These are phyloP conservation scores for Agrocybe chaxingu DNA, from an alignment of 768 basidiomycete species.

Conservation along the genomic window DNA sequence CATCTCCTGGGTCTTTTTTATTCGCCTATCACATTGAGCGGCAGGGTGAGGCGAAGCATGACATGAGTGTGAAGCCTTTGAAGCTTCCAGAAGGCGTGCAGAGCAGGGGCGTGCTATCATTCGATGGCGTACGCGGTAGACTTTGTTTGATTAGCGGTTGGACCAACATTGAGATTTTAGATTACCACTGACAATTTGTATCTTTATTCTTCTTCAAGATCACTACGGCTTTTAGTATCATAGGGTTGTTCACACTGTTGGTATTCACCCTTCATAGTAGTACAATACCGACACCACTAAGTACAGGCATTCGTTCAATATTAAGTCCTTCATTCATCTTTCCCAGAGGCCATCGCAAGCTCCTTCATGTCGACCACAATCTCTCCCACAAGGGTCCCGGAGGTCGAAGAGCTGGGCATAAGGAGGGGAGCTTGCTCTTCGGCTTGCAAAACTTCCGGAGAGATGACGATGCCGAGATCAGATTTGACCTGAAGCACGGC, in stretches of 20 bases:
- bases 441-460: background rate
- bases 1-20: constrained; percentile 16
- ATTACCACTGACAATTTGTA: constrained; percentile 10
- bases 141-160: constrained; percentile 20
- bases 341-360: too few relatives aligned
- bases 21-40: constrained; percentile 18
- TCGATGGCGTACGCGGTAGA: constrained; percentile 22
- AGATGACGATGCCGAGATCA: constrained; percentile 21
- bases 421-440: background rate
- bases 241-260: too few relatives aligned
- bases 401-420: too few relatives aligned
- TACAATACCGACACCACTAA: too few relatives aligned
- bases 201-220: background rate
- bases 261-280: too few relatives aligned
- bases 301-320: too few relatives aligned
- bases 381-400: too few relatives aligned
- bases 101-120: constrained; percentile 18
- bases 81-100: constrained; percentile 17
- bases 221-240: too few relatives aligned
- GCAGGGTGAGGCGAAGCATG: constrained; percentile 5
- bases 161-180: constrained; percentile 20
- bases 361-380: too few relatives aligned
- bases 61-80: constrained; percentile 14
- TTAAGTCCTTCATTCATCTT: too few relatives aligned
- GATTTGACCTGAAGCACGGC: constrained; percentile 35